Percentiles rank a stretch among this genome's conserved stretches.
phyloP scores from a whole-genome alignment of 352 stramenopile species.

The Globisporangium echinulatum region DNA sequence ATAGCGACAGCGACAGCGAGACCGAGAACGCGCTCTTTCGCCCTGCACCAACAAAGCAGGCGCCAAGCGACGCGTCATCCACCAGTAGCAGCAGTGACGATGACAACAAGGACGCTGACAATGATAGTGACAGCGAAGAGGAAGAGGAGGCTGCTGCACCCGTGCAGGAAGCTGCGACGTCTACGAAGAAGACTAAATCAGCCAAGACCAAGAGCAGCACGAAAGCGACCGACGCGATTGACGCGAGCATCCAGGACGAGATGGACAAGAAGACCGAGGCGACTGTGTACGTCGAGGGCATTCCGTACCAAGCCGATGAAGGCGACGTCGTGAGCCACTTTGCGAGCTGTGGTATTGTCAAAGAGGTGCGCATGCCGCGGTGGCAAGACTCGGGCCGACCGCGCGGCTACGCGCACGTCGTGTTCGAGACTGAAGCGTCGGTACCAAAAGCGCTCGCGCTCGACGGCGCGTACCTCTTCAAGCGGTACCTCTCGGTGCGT shows the following conservation, averaged over 20 bases:
- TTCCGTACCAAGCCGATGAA: constrained; percentile 90
- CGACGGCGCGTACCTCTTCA: constrained; percentile 85
- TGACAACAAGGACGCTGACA: neutral
- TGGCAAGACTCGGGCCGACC: constrained; percentile 90
- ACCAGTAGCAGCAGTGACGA: constrained; percentile 11
- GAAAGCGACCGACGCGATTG: constrained; percentile 8
- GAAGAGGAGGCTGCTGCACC: constrained; percentile 74
- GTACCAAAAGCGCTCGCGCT: constrained; percentile 78
- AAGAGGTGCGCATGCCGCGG: constrained; percentile 91
- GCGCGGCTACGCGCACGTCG: constrained; percentile 90
- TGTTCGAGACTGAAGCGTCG: constrained; percentile 78
- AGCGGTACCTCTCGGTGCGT: constrained; percentile 88
- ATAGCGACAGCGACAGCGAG: constrained; percentile 34
- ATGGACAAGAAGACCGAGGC: constrained; percentile 71
- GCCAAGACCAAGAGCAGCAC: constrained; percentile 17
- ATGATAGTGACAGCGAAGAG: constrained; percentile 57
- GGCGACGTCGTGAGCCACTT: constrained; percentile 91
- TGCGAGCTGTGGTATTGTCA: constrained; percentile 77
- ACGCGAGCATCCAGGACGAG: constrained; percentile 40
- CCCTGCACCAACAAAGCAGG: constrained; percentile 25
- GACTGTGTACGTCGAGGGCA: constrained; percentile 93
- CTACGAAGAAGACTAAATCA: constrained; percentile 2
- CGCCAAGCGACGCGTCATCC: constrained; percentile 11
- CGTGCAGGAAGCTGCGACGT: constrained; percentile 24
- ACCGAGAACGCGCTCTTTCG: constrained; percentile 76